Base-by-base conservation (phyloP, 768 basidiomycete species). In the Hygrocybe punicea region DNA sequence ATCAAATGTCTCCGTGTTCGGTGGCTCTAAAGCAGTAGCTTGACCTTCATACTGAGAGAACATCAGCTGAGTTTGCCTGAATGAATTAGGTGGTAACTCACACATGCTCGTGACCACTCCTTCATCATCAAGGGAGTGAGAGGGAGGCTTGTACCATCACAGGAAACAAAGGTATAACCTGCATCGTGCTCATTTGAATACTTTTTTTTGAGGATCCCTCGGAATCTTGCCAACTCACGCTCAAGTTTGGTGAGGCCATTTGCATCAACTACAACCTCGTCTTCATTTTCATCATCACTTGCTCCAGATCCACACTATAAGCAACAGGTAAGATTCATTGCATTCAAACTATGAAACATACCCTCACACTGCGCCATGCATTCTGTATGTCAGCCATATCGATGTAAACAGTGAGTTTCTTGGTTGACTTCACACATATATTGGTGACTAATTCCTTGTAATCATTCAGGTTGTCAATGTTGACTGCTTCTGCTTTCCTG, bases 401-500 rank as follows among this genome's bases (percentile, higher is more conserved):
- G 39, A 62, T 36, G 55, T 23, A 60, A 14, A 65, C 37, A 19
- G 40, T 58, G 49, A 65, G 24, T 50, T 60, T 63, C 2, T 49
- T 42, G 4, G 63, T 58, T 25, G 51, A 13, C 14, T 53, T 47
- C 17, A 53, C 51, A 14, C 58, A 17, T 6, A 63, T 45, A 23
- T 57, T 42, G 17, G 29, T 17, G 4, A 56, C 59, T 6, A 65
- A 17, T 11, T 60, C 50, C 34, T 58, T 21, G 48, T 57, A 65
- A 19, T 65, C 61, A 24, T 35, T 9, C 14, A 60, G 36, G 16
- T 52, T 51, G 13, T 65, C 57, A 19, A 65, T 35, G 47, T 65
- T 57, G 16, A 65, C 37, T 4, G 64, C 59, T 51, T 64, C 59
- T n/a, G 57, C 58, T 62, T 65, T 63, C 7, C 64, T 65, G 42